phyloP scores from a whole-genome alignment of 1,284 basidiomycete genomes.

The Puccinia novopanici region DNA sequence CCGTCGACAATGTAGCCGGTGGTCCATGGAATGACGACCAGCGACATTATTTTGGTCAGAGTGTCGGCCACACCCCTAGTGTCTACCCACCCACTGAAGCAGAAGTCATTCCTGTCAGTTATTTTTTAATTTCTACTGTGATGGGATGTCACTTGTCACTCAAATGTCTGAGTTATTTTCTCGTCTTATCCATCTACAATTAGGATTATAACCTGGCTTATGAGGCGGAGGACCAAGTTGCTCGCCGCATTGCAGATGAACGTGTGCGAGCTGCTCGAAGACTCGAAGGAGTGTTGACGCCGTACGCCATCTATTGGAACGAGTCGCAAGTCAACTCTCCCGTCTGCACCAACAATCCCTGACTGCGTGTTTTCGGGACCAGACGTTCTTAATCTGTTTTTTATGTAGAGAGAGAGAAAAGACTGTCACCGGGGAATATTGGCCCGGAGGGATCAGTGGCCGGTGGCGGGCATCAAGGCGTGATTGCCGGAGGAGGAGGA shows the following conservation, averaged over 20 bases:
- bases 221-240: slow-evolving; percentile 49
- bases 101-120: slow-evolving; percentile 46
- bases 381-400: too few species aligned
- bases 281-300: slow-evolving; percentile 47
- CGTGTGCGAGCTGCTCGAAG: slow-evolving; percentile 47
- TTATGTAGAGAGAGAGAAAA: too few species aligned
- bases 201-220: slow-evolving; percentile 51
- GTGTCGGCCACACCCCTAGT: neutral
- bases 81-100: slow-evolving; percentile 43
- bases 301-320: slow-evolving; percentile 19
- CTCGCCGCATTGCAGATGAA: slow-evolving; percentile 47
- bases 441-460: slow-evolving; percentile 10
- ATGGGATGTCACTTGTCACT: neutral
- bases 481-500: neutral
- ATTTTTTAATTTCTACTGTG: neutral
- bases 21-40: slow-evolving; percentile 10
- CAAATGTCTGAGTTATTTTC: slow-evolving; percentile 1
- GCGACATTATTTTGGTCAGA: neutral
- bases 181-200: neutral
- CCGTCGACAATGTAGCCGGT: neutral
- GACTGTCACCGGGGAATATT: neutral
- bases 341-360: too few species aligned
- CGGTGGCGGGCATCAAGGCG: neutral
- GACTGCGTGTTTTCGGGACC: too few species aligned
- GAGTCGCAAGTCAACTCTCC: too few species aligned